Base-by-base conservation (phyloP, 192 early-diverging fungal species). In the Phlyctochytrium planicorne region DNA sequence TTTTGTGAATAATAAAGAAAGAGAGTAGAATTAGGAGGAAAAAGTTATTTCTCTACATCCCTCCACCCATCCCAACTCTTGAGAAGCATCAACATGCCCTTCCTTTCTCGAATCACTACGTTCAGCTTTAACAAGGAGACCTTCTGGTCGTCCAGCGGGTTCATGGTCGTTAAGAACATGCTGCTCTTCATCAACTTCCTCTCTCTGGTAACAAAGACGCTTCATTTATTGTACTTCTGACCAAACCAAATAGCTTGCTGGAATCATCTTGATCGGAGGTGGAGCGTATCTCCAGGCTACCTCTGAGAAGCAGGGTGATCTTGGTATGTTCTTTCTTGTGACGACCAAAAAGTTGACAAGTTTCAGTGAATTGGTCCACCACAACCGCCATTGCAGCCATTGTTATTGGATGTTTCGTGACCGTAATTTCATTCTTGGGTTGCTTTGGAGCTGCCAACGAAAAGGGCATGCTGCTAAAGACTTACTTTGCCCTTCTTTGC, bases 371-470 rank as follows among this genome's bases (percentile, higher is more conserved):
- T 35, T 85, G 27, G 64, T 66, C 20, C 36, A 60, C 67, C 32
- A 65, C 66, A 12, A 63, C 80, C 50, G 79, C 79, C 50, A 68
- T 69, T 20, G 78, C 75, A 1, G 79, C 79, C 27, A 81, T 85
- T 60, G 75, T 70, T 10, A 81, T 85, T 57, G 84, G 84, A 10
- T 57, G 73, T 25, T 71, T 85, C 36, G 67, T 85, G 33, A 79
- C 79, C 6, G 66, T 80, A 36, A 73, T 85, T 35, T 85, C 83
- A 6, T 80, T 85, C 71, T 69, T 85, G 29, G 83, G 83, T 47
- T 80, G 76, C 68, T 83, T 83, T 62, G 84, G 84, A n/a, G 81
- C 81, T 31, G 84, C 84, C 27, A 85, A 85, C 69, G 84, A 85
- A 57, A 85, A 85, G 73, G 81, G 81, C n/a, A 76, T 85, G 77